Conservation (phyloP, 2,329 filamentous ascomycete genomes). For the Fusarium continuum region DNA sequence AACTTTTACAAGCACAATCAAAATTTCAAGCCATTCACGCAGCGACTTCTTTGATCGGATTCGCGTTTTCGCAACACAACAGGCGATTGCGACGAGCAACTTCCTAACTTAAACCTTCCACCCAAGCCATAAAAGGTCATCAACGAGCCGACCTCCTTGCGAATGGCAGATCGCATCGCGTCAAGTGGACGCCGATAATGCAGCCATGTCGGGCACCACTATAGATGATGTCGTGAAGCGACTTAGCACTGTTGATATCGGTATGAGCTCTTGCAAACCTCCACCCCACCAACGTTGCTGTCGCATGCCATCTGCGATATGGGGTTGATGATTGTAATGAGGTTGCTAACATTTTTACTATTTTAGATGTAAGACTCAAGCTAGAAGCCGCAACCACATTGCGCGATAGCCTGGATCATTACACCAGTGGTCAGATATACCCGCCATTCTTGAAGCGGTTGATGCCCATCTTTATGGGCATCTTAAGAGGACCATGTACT, state of each 20-base stretch:
- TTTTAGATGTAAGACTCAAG: conserved; percentile 80
- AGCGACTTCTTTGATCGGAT: neutral
- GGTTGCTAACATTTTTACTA: conserved; percentile 9
- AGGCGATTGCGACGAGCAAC: conserved; percentile 37
- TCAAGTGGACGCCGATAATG: conserved; percentile 56
- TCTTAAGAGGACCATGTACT: conserved; percentile 84
- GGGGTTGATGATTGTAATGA: too few relatives aligned
- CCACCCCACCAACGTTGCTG: conserved; percentile 19
- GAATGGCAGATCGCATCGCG: conserved; percentile 50
- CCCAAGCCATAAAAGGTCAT: conserved; percentile 26
- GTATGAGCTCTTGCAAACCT: conserved; percentile 47
- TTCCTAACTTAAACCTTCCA: conserved; percentile 28
- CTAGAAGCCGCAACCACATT: conserved; percentile 84
- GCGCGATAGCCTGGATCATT: conserved; percentile 91
- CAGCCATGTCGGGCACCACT: conserved; percentile 67
- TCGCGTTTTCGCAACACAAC: conserved; percentile 6
- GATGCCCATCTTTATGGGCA: conserved; percentile 87
- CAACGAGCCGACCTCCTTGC: conserved; percentile 39
- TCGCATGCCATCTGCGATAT: conserved; percentile 28
- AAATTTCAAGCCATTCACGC: neutral
- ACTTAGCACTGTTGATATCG: conserved; percentile 64
- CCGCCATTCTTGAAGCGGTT: conserved; percentile 83
- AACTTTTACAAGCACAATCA: neutral
- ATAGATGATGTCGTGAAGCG: conserved; percentile 72
- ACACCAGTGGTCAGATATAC: conserved; percentile 81